Conservation (phyloP, 1,284 basidiomycete species). For the Cystobasidium slooffiae region DNA sequence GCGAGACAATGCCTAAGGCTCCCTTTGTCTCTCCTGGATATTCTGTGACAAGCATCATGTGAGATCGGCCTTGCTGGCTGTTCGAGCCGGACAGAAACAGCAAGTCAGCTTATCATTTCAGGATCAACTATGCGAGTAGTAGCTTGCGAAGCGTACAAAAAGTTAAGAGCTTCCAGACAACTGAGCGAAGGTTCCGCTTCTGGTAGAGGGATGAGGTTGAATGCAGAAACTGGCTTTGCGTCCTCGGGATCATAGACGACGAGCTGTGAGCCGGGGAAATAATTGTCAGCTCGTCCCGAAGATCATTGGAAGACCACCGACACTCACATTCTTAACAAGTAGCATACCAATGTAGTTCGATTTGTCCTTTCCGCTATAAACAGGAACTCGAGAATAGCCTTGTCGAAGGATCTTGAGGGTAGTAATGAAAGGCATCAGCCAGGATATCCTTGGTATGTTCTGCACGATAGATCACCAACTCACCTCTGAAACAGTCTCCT, state of each 20-base stretch:
- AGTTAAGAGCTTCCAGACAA: conserved; percentile 69
- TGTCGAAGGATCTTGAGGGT: conserved; percentile 62
- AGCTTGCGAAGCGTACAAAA: conserved; percentile 59
- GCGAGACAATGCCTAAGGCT: conserved; percentile 58
- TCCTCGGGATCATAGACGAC: conserved; percentile 87
- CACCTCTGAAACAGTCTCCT: conserved; percentile 70
- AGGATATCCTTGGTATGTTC: conserved; percentile 75
- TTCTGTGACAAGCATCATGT: conserved; percentile 82
- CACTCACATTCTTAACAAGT: conserved; percentile 58
- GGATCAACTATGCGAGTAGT: neutral
- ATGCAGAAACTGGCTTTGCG: conserved; percentile 58
- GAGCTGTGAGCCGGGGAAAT: conserved; percentile 62
- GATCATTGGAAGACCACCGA: neutral
- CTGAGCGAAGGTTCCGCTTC: conserved; percentile 85
- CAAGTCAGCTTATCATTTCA: neutral
- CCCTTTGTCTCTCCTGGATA: conserved; percentile 62
- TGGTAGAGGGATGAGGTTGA: conserved; percentile 70
- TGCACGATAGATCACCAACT: conserved; percentile 65
- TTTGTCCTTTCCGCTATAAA: conserved; percentile 77
- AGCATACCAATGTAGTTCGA: conserved; percentile 84
- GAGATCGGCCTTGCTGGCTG: conserved; percentile 87
- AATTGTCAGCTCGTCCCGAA: conserved; percentile 13
- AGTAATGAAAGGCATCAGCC: conserved; percentile 50
- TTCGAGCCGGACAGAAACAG: conserved; percentile 54
- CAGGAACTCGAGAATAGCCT: conserved; percentile 92